Evolutionary conservation across 441 rosid genomes (phyloP), one percentile per base, ranked within the genome.

Genomic region (Corymbia citriodora): DNA sequence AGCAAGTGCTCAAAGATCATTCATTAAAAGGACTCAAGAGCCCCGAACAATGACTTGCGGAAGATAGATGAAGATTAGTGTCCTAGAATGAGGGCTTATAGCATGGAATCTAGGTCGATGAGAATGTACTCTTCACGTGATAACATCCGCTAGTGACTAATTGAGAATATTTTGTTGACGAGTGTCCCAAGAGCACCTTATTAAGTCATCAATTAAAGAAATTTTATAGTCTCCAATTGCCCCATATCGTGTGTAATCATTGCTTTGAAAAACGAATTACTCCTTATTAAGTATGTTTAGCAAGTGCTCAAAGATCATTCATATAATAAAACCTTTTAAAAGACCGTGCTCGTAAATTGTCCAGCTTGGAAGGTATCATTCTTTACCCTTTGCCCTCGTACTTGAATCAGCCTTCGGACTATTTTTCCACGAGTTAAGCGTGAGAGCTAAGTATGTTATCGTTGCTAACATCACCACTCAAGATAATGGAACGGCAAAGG

Each of bases 91-190:
- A 27, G n/a, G 68, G 68, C 68, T 61, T 61, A 61, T 61, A 61
- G 68, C 68, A 27, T 11, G 31, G 31, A 61, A 11, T 61, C 31
- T 31, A 61, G 11, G 0, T 27, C n/a, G 12, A 27, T 27, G 68
- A 27, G 15, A 61, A 12, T 61, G 68, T 27, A 61, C 31, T 61
- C 8, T 40, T 61, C 31, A 6, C 27, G 31, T 61, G 31, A 61
- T 61, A 61, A 61, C 8, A 12, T 61, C 27, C 11, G 3, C 29
- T 25, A 59, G 3, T 59, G 25, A 61, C 68, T 61, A 61, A 14
- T 12, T 0, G 25, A 61, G 31, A 8, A 61, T 61, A 12, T 61
- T 27, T 61, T 27, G 1, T 61, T 0, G 31, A 61, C 4, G 16
- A 61, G 31, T 27, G 0, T 61, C 16, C 68, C 25, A 27, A n/a